These are phyloP conservation scores for Coniochaeta prunicola DNA, from an alignment of 2,329 filamentous ascomycete species.

Conservation along the genomic window DNA sequence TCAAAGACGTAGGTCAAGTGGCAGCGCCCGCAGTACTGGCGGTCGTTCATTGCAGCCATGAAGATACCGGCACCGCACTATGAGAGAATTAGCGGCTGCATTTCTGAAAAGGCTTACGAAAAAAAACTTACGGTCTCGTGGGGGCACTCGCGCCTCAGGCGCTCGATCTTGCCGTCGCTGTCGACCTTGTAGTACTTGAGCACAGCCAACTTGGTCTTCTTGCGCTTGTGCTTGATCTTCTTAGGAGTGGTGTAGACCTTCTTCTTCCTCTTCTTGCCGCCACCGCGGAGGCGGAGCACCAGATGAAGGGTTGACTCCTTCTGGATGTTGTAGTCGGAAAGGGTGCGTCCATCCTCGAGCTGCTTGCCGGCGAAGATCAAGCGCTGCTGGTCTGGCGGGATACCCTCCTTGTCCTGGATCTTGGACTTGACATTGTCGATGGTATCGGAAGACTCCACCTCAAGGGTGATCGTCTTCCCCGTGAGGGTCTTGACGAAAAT, in stretches of 20 bases:
- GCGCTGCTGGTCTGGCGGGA: constrained; percentile 98
- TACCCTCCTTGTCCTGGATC: constrained; percentile 98
- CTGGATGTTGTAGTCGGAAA: constrained; percentile 99
- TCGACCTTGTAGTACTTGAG: constrained; percentile 99
- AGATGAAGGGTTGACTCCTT: constrained; percentile 99
- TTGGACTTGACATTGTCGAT: constrained; percentile 99
- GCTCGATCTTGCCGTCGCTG: constrained; percentile 99
- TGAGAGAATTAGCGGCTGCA: neutral
- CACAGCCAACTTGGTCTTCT: constrained; percentile 99
- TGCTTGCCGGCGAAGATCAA: constrained; percentile 99
- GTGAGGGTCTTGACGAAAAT: constrained; percentile 83
- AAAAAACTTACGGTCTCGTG: constrained; percentile 64
- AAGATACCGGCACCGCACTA: constrained; percentile 99
- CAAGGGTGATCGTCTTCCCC: constrained; percentile 99
- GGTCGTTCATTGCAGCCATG: constrained; percentile 99
- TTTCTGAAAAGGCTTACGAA: neutral
- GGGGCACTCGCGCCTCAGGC: constrained; percentile 96
- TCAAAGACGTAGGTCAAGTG: constrained; percentile 69
- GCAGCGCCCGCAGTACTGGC: constrained; percentile 87
- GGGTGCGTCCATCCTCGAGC: constrained; percentile 97
- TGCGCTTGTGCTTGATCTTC: constrained; percentile 99
- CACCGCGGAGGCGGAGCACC: constrained; percentile 96
- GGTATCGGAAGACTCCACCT: constrained; percentile 99
- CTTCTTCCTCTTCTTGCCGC: constrained; percentile 99
- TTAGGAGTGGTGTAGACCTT: constrained; percentile 99